phyloP scores from a whole-genome alignment of 208 protist species.

The Crithidia sp. region DNA sequence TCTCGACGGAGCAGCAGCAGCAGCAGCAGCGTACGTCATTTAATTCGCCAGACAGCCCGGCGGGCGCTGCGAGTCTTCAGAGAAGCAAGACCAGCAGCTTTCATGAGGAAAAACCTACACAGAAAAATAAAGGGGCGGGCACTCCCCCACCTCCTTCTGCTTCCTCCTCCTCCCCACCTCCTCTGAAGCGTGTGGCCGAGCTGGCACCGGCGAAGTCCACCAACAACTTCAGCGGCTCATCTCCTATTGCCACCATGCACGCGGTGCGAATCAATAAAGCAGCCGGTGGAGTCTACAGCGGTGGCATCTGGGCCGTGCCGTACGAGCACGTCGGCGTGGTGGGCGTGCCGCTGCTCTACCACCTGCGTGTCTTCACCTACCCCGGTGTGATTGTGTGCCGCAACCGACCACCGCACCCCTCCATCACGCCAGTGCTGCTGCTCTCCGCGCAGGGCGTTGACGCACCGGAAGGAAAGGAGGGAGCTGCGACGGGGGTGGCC shows the following conservation, averaged over 20 bases:
- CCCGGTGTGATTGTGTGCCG: slow-evolving; percentile 49
- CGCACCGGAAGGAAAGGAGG: too few relatives aligned
- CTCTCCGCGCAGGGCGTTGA: neutral
- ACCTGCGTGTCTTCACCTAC: slow-evolving; percentile 58
- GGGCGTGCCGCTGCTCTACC: slow-evolving; percentile 43
- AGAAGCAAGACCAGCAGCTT: neutral
- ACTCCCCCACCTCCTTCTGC: neutral
- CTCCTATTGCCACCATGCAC: neutral
- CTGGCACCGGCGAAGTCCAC: slow-evolving; percentile 8
- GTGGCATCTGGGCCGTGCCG: slow-evolving; percentile 40
- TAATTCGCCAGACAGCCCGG: too few relatives aligned
- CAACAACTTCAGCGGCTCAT: slow-evolving; percentile 5
- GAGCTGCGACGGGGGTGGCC: neutral
- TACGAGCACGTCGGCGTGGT: slow-evolving; percentile 39
- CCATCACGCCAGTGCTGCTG: neutral
- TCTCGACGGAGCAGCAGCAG: slow-evolving; percentile 10
- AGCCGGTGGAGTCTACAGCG: neutral
- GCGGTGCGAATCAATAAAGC: neutral
- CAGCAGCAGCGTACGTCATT: neutral
- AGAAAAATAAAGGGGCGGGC: too few relatives aligned
- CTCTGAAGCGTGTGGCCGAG: slow-evolving; percentile 29
- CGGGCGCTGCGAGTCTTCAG: too few relatives aligned
- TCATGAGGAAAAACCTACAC: too few relatives aligned
- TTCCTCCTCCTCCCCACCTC: slow-evolving; percentile 13
- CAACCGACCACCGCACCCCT: slow-evolving; percentile 24